Base-by-base conservation (phyloP, 352 stramenopile genomes). In the Phytophthora podocarpi region DNA sequence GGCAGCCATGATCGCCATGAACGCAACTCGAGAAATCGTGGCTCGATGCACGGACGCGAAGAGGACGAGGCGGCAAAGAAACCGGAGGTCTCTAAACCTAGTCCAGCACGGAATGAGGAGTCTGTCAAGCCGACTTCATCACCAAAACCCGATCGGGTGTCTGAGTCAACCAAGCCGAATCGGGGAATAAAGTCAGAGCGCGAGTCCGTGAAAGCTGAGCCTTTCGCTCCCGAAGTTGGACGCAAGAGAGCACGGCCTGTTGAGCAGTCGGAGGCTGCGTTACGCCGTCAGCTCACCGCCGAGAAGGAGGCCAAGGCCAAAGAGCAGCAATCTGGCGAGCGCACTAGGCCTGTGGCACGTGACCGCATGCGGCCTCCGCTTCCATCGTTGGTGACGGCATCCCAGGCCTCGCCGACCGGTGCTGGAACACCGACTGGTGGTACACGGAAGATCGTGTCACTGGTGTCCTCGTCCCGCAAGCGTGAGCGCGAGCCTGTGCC, bases 221-320 rank as follows among this genome's bases (percentile, higher is more conserved):
- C 48, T 31, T 45, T 47, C 16, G 5, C 30, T 15, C 24, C 42
- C 4, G 53, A 70, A 31, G 50, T 18, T 58, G 53, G 36, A 7
- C 67, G 63, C 23, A 93, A 91, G 61, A 64, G 79, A 35, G 79
- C 74, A 35, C 79, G 85, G 20, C 58, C 55, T 10, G 47, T 76
- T 26, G 86, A 95, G 21, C 47, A 62, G n/a, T 80, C 76, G 2
- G 85, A 95, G 51, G 82, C 83, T 28, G 72, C 73, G 26, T 57
- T 92, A 39, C 83, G 83, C 34, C 83, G 83, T 32, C 80, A 90
- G 21, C 67, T 95, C 23, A 90, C 79, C 2, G 85, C 90, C 37
- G 86, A 90, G 55, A 91, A 89, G 55, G 70, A 85, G 41, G 78
- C 81, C 2, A 76, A 72, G 27, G 59, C 57, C 3, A 67, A 68